Conservation (phyloP, 2,329 filamentous ascomycete genomes). For the Thermomyces lanuginosus region DNA sequence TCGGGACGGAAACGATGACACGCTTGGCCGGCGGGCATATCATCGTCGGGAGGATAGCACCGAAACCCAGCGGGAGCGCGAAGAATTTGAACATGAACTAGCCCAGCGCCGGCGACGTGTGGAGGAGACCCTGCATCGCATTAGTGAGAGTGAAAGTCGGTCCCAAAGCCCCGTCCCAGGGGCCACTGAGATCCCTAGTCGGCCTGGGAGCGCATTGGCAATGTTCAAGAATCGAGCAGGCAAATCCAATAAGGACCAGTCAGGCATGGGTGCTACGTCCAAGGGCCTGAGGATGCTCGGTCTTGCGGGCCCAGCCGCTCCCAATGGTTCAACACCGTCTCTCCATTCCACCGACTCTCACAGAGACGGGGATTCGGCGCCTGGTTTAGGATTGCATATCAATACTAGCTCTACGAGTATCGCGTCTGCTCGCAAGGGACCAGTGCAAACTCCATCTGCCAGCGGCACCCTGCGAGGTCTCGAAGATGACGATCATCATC, state of each 20-base stretch:
- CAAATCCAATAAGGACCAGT: slow-evolving; percentile 18
- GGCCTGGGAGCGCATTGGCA: slow-evolving; percentile 28
- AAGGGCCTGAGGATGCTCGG: slow-evolving; percentile 29
- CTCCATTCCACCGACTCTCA: slow-evolving; percentile 22
- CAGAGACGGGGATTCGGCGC: slow-evolving; percentile 21
- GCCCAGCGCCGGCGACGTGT: slow-evolving; percentile 32
- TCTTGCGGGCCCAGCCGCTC: slow-evolving; percentile 11
- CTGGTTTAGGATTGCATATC: slow-evolving; percentile 18
- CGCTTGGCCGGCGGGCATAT: slow-evolving; percentile 36
- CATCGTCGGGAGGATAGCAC: slow-evolving; percentile 30
- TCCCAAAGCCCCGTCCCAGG: slow-evolving; percentile 28
- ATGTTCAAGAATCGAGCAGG: slow-evolving; percentile 27
- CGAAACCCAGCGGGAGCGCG: slow-evolving; percentile 33
- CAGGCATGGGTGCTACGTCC: slow-evolving; percentile 12
- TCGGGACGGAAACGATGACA: slow-evolving; percentile 7
- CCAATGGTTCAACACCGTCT: slow-evolving; percentile 21
- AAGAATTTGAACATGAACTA: slow-evolving; percentile 33
- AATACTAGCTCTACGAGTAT: slow-evolving; percentile 25
- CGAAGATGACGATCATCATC: too few species aligned
- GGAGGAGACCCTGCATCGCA: slow-evolving; percentile 31
- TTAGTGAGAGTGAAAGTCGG: slow-evolving; percentile 27
- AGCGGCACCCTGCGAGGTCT: slow-evolving; percentile 11
- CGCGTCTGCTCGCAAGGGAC: slow-evolving; percentile 6
- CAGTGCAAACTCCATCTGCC: slow-evolving; percentile 6
- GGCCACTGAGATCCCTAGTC: slow-evolving; percentile 16